phyloP scores from a whole-genome alignment of 2,329 filamentous ascomycete species.

The Colletotrichum tropicale region DNA sequence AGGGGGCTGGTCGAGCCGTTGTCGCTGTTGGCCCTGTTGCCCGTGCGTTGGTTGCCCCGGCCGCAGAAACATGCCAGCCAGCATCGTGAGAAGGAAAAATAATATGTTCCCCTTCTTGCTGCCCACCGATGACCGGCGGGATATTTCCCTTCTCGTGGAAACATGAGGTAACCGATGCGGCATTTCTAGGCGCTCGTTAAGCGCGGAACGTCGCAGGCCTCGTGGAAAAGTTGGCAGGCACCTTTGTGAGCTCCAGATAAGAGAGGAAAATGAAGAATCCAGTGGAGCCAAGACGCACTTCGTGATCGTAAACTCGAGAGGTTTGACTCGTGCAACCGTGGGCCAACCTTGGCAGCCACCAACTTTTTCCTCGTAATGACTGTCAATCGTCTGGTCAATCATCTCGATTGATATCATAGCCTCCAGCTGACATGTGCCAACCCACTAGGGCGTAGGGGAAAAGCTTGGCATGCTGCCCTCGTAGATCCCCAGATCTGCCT shows the following conservation, averaged over 20 bases:
- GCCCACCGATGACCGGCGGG: not conserved
- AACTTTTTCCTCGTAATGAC: not conserved
- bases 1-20: not conserved
- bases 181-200: not conserved
- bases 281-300: slow-evolving; percentile 1
- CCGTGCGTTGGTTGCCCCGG: not conserved
- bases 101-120: not conserved
- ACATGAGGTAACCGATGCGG: slow-evolving; percentile 2
- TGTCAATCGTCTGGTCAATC: not conserved
- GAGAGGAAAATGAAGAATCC: not conserved
- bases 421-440: not conserved
- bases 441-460: not conserved
- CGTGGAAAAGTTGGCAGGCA: not conserved
- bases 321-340: slow-evolving; percentile 7
- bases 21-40: not conserved
- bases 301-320: slow-evolving; percentile 1
- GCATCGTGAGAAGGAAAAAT: not conserved
- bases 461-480: slow-evolving; percentile 2
- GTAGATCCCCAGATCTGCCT: slow-evolving; percentile 1
- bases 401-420: not conserved
- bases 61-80: not conserved
- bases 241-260: not conserved
- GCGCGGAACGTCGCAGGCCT: not conserved
- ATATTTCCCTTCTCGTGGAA: not conserved
- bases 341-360: slow-evolving; percentile 2